Base-by-base conservation (phyloP, 306 rosid species). In the Citrullus mucosospermus region DNA sequence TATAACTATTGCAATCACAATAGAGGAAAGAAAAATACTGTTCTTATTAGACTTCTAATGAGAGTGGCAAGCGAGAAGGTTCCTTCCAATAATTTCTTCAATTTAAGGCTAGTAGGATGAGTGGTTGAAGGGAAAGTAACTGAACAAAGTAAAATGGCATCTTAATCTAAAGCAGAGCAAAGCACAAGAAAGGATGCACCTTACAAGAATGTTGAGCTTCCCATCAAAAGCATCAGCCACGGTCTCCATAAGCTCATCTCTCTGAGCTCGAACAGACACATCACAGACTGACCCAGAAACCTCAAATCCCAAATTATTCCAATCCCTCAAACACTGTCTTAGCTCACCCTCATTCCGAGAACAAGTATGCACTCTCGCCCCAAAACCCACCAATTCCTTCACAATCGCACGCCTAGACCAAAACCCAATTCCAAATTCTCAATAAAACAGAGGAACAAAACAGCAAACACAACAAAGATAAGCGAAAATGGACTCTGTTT, bases 291-390 rank as follows among this genome's bases (percentile, higher is more conserved):
- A 92, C 46, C 91, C 98, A 80, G 82, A 83, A 79, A 93, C 88
- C 30, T 36, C 81, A 82, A 88, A 88, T 54, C 89, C 89, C 70
- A 84, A 87, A 82, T 53, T 55, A 78, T 80, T 84, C 96, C 96
- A 93, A 54, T 87, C 78, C 46, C 38, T 82, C 50, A 91, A 85
- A 79, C 94, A 88, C 36, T 48, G 78, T 39, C 25, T 44, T 44
- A 91, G 88, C 68, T 88, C 90, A 63, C 53, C 74, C 48, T 63
- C 81, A 76, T 85, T 89, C 74, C 97, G 84, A 17, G 87, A 87
- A 87, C 94, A 91, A 1, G 94, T 91, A 65, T 91, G 88, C n/a
- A 90, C 92, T 85, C 77, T 89, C n/a, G 97, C 94, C 58, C 92
- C 97, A 78, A 91, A 85, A 56, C 88, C 92, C 69, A 80, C 65